These are phyloP conservation scores for Coemansia umbellata DNA, from an alignment of 192 early-diverging fungal genomes.

Conservation along the genomic window DNA sequence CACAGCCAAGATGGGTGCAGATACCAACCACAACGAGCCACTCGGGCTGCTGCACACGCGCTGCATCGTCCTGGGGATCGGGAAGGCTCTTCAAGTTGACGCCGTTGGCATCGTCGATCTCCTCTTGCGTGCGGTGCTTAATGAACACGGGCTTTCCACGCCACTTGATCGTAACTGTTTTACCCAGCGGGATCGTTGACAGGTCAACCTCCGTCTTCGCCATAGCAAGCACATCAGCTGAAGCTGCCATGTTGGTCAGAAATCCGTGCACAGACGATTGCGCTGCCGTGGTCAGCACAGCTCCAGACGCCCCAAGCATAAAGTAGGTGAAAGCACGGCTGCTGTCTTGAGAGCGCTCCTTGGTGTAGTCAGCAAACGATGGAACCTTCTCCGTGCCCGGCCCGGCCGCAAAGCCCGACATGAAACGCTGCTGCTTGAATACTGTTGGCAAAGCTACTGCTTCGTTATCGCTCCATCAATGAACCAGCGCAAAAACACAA, in stretches of 20 bases:
- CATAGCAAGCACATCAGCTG: constrained; percentile 97
- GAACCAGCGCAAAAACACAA: no score
- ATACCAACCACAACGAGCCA: constrained; percentile 96
- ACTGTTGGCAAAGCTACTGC: constrained; percentile 29
- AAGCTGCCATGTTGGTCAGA: constrained; percentile 84
- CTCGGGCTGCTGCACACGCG: constrained; percentile 85
- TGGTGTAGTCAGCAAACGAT: constrained; percentile 75
- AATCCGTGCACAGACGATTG: constrained; percentile 83
- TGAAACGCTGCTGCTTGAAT: constrained; percentile 50
- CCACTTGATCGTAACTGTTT: constrained; percentile 98
- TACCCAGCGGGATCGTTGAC: constrained; percentile 89
- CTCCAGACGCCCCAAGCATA: constrained; percentile 87
- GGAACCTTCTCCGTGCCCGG: constrained; percentile 65
- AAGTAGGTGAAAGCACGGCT: constrained; percentile 86
- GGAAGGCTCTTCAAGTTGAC: constrained; percentile 77
- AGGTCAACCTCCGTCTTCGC: constrained; percentile 97
- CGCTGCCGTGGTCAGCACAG: constrained; percentile 74
- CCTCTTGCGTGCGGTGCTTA: constrained; percentile 90
- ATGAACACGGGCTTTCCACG: constrained; percentile 98
- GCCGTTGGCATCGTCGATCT: constrained; percentile 88
- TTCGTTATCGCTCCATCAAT: no score
- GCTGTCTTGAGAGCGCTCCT: constrained; percentile 58
- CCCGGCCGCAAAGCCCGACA: constrained; percentile 54
- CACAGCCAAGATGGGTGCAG: constrained; percentile 90
- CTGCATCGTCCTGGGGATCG: constrained; percentile 89